Base-by-base conservation (phyloP, 1,284 basidiomycete species). In the Agaricales sp. region DNA sequence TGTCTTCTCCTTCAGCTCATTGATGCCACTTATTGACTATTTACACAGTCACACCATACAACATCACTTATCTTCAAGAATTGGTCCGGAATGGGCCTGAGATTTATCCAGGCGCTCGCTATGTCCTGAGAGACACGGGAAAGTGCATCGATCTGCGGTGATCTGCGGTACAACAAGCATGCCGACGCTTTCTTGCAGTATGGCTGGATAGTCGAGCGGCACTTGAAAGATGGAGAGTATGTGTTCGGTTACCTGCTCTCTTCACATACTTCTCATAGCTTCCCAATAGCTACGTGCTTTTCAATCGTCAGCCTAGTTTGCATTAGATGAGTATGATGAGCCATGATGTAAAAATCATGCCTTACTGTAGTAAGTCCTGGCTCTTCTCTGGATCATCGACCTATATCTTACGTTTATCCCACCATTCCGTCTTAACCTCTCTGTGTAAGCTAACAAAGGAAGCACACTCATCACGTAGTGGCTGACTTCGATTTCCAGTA, bases 241-340 rank as follows among this genome's bases (percentile, higher is more conserved):
- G 30, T 35, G 90, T 80, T 1, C 23, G 35, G 18, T 39, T 16
- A 21, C 41, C 20, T 11, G 45, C 14, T 20, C 8, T 45, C 30
- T 24, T 26, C 43, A 26, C 4, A 16, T 16, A 22, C 38, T 38
- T 4, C 18, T 20, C n/a, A n/a, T 23, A 4, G 19, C 3, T 26
- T 13, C 51, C 49, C 20, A 46, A 4, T 55, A 93, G 91, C 63
- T 97, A 80, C 60, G 91, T 99, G 26, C 70, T 99, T 47, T 99
- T 99, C 75, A 99, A 99, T 67, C 94, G 96, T 54, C 96, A 99
- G 63, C 96, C 96, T 2, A 91, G 85, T 75, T 68, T 99, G 66
- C 96, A 99, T 70, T 99, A 99, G 69, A 99, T 99, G 96, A 95
- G 91, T 75, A 99, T 99, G 96, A 99, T 99, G 96, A 92, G 91